Percentiles rank a stretch among this genome's conserved stretches.
phyloP scores from a whole-genome alignment of 129 eudicot genomes.

The Escallonia herrerae region DNA sequence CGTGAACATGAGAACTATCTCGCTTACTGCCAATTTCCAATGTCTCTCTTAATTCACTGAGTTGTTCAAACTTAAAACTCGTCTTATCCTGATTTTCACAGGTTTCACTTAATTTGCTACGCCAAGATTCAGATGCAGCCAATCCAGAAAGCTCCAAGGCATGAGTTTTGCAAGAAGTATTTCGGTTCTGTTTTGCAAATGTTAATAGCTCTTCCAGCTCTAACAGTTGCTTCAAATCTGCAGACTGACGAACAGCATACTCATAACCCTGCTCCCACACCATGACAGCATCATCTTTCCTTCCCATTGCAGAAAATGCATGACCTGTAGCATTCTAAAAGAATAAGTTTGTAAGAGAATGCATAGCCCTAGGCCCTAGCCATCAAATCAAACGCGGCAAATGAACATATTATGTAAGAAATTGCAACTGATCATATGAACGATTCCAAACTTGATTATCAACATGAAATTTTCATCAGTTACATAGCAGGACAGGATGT shows the following conservation, averaged over 20 bases:
- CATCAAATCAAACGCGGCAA: background rate
- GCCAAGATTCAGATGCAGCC: slow-evolving; percentile 35
- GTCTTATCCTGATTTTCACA: slow-evolving; percentile 19
- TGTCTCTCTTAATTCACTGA: slow-evolving; percentile 30
- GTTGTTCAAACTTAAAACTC: slow-evolving; percentile 29
- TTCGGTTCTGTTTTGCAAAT: slow-evolving; percentile 39
- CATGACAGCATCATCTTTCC: slow-evolving; percentile 68
- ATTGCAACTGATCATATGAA: background rate
- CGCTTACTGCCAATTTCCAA: slow-evolving; percentile 33
- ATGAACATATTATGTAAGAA: background rate
- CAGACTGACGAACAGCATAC: slow-evolving; percentile 58
- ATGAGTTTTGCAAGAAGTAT: slow-evolving; percentile 32
- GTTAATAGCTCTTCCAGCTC: slow-evolving; percentile 87
- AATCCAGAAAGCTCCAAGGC: slow-evolving; percentile 28
- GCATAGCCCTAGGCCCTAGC: slow-evolving; percentile 6
- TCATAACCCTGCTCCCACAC: slow-evolving; percentile 93
- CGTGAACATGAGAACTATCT: slow-evolving; percentile 24
- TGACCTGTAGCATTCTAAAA: slow-evolving; percentile 37
- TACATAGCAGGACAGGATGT: background rate
- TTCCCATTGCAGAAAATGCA: slow-evolving; percentile 85
- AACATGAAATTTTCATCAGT: background rate
- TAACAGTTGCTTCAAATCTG: slow-evolving; percentile 82
- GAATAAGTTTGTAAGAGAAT: background rate
- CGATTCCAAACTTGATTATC: background rate
- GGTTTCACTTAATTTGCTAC: slow-evolving; percentile 32